Evolutionary conservation across 2,329 filamentous ascomycete species (phyloP), one percentile per base, ranked within the genome.

Genomic region (Fusarium praegraminearum): DNA sequence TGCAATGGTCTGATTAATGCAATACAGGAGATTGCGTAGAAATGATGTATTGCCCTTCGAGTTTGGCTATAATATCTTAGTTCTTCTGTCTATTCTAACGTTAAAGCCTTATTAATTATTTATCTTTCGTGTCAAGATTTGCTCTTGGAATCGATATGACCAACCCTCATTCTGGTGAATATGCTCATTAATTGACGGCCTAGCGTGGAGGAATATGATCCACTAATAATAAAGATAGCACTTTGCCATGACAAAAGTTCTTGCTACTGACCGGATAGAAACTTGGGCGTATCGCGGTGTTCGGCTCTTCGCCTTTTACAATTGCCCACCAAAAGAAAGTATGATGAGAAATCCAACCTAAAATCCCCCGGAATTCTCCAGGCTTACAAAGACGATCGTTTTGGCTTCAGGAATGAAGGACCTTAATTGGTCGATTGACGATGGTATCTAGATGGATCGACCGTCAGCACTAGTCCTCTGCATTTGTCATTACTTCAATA

Each of bases 401-500:
- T 35, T 13, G 12, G 20, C 11, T 8, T 30, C 22, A 18, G 6
- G 5, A 40, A 28, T 45, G 1, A 8, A n/a, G 7, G 3, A 3
- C 0, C 2, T 13, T 41, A 24, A 52, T 52, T 52, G 35, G 49
- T n/a, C 4, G 18, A 18, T 6, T 2, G 3, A 26, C 2, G 4
- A 18, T 4, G 3, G 9, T 2, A 9, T 1, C 2, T 18, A 1
- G 3, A 12, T 18, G 3, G 9, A 41, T 30, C 49, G 1, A 38
- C 22, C 2, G 24, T 52, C 33, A 52, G 49, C 49, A 40, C 49
- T 52, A 52, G 24, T 9, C 13, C 3, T 7, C 8, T 15, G 7
- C 7, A 28, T 28, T 52, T 51, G 47, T 51, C 22, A 51, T 38
- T 51, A 2, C 5, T 6, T 3, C 26, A 46, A 20, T 1, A 15